Percentiles rank a stretch among this genome's conserved stretches.
Conservation (phyloP, 352 stramenopile genomes). For the Phytophthora sojae region DNA sequence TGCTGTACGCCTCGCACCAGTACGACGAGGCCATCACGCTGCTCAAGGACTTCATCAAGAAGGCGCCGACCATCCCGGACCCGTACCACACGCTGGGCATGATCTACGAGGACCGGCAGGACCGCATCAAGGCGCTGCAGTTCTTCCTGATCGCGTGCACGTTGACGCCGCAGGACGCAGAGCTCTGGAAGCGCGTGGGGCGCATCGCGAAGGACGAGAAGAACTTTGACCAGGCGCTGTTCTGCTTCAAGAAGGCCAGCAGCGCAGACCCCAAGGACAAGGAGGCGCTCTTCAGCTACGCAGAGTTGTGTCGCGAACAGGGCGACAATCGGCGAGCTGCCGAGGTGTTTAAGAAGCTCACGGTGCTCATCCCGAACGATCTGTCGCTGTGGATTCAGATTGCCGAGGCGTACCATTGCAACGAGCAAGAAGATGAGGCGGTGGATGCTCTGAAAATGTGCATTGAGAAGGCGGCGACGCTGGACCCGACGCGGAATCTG, state of each 20-base stretch:
- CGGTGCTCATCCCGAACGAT: conserved; percentile 70
- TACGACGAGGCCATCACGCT: conserved; percentile 83
- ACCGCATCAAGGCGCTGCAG: conserved; percentile 82
- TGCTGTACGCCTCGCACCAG: conserved; percentile 88
- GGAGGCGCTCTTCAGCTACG: conserved; percentile 84
- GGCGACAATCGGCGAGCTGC: conserved; percentile 82
- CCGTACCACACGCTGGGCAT: conserved; percentile 89
- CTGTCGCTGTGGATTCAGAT: conserved; percentile 89
- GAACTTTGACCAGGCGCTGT: conserved; percentile 85
- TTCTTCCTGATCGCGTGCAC: conserved; percentile 90
- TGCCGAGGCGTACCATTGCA: conserved; percentile 87
- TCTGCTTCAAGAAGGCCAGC: conserved; percentile 88
- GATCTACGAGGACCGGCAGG: conserved; percentile 89
- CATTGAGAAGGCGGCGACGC: conserved; percentile 76
- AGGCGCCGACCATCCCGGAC: conserved; percentile 86
- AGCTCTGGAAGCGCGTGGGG: conserved; percentile 88
- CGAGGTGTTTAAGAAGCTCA: conserved; percentile 86
- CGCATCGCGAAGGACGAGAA: conserved; percentile 89
- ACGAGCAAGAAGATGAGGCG: conserved; percentile 87
- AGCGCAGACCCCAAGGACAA: conserved; percentile 84
- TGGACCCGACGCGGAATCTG: conserved; percentile 62
- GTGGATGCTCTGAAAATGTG: conserved; percentile 87
- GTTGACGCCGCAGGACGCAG: conserved; percentile 79
- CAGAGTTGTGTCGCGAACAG: conserved; percentile 79
- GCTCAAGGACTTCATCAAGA: conserved; percentile 92